phyloP scores from a whole-genome alignment of 495 filamentous ascomycete species.

The Penicillium tannophilum region DNA sequence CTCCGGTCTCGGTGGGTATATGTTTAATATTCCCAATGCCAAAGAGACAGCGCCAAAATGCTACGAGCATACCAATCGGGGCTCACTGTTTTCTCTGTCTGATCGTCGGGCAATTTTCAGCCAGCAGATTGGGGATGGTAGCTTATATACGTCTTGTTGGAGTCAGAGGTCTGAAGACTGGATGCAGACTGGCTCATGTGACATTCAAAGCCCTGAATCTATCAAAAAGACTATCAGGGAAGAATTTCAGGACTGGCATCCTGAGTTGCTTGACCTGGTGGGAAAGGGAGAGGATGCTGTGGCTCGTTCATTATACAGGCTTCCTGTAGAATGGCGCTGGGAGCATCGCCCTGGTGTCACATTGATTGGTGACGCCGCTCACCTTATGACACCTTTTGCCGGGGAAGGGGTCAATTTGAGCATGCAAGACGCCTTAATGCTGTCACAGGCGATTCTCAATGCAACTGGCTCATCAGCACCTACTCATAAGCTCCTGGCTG shows the following conservation, averaged over 20 bases:
- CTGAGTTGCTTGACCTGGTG: constrained; percentile 20
- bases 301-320: constrained; percentile 45
- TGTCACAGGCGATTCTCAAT: constrained; percentile 43
- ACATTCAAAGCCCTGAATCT: constrained; percentile 5
- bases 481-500: not conserved
- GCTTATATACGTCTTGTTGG: constrained; percentile 12
- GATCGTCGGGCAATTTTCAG: constrained; percentile 17
- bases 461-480: constrained; percentile 9
- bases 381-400: constrained; percentile 61
- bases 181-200: constrained; percentile 3
- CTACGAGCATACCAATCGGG: constrained; percentile 19
- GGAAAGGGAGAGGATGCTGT: constrained; percentile 11
- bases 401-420: constrained; percentile 59
- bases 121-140: constrained; percentile 25
- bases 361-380: constrained; percentile 60
- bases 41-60: constrained; percentile 14
- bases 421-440: constrained; percentile 54
- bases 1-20: constrained; percentile 41
- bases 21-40: constrained; percentile 19
- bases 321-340: constrained; percentile 56
- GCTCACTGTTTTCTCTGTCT: constrained; percentile 21
- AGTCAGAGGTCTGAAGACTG: constrained; percentile 11
- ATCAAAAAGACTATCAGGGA: constrained; percentile 12
- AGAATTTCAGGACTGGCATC: constrained; percentile 30
- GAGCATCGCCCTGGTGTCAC: constrained; percentile 43